phyloP scores from a whole-genome alignment of 495 filamentous ascomycete species.

The Penicillium nucicola region DNA sequence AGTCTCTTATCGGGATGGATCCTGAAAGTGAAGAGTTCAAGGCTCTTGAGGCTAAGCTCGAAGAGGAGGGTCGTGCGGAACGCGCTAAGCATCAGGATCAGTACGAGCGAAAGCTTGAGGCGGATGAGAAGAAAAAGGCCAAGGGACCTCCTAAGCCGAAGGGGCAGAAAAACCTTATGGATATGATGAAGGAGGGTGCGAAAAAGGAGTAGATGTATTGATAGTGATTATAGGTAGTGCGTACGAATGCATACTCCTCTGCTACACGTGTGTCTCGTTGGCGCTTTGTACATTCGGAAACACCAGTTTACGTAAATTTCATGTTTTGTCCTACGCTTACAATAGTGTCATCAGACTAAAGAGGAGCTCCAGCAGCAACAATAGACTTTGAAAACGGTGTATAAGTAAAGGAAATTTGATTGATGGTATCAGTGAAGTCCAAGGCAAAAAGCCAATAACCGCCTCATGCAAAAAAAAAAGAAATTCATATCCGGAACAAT shows the following conservation, averaged over 20 bases:
- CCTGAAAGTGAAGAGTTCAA: slow-evolving; percentile 65
- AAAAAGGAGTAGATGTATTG: slow-evolving; percentile 1
- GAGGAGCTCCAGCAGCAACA: no score
- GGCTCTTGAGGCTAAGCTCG: slow-evolving; percentile 57
- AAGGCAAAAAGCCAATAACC: slow-evolving; percentile 17
- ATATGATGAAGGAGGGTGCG: slow-evolving; percentile 34
- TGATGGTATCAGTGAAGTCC: slow-evolving; percentile 27
- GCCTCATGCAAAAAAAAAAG: slow-evolving; percentile 20
- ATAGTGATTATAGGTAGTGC: not conserved
- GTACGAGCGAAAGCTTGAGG: slow-evolving; percentile 66
- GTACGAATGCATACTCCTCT: no score
- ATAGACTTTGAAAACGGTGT: not conserved
- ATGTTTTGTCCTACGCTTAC: no score
- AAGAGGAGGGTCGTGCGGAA: slow-evolving; percentile 65
- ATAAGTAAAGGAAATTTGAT: slow-evolving; percentile 13
- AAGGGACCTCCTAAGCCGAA: slow-evolving; percentile 28
- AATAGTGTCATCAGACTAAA: no score
- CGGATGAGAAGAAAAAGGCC: slow-evolving; percentile 53
- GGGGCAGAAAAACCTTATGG: slow-evolving; percentile 40
- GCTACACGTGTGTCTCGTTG: no score
- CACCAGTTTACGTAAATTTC: no score
- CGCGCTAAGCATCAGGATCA: slow-evolving; percentile 72
- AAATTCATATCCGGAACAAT: slow-evolving; percentile 7
- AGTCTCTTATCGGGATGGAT: slow-evolving; percentile 82
- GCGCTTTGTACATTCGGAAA: no score